A percentile compares a stretch with the other conserved stretches of the same genome.
These are phyloP conservation scores for Talaromyces amestolkiae DNA, from an alignment of 2,329 filamentous ascomycete genomes.

Conservation along the genomic window DNA sequence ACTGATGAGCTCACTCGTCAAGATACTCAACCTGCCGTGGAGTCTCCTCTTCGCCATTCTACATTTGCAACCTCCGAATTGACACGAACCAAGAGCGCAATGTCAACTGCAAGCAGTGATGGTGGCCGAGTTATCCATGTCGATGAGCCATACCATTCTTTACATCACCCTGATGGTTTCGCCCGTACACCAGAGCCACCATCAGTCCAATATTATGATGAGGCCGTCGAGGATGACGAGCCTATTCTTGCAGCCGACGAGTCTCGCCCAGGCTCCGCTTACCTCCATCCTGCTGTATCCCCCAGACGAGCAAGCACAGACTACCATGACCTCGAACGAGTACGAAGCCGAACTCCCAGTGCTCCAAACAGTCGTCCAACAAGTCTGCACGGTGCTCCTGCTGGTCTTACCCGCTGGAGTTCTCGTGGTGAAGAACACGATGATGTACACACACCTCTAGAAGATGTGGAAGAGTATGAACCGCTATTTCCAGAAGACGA, in stretches of 20 bases:
- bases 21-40: constrained; percentile 46
- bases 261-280: constrained; percentile 65
- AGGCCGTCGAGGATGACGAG: constrained; percentile 58
- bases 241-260: constrained; percentile 91
- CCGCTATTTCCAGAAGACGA: constrained; percentile 85
- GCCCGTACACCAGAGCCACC: constrained; percentile 46
- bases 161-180: constrained; percentile 49
- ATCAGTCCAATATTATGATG: constrained; percentile 43
- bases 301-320: constrained; percentile 63
- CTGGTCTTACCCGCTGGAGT: constrained; percentile 53
- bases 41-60: constrained; percentile 54
- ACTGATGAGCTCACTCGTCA: constrained; percentile 80
- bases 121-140: constrained; percentile 65
- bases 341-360: constrained; percentile 52
- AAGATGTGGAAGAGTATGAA: constrained; percentile 91
- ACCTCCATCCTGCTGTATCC: constrained; percentile 77
- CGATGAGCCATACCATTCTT: constrained; percentile 58
- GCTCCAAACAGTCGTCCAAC: constrained; percentile 61
- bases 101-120: constrained; percentile 21
- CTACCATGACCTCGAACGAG: constrained; percentile 36
- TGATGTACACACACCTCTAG: constrained; percentile 64
- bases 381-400: constrained; percentile 59
- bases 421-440: constrained; percentile 54
- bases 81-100: constrained; percentile 21
- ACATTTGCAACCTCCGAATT: constrained; percentile 53